Percentiles rank a stretch among this genome's conserved stretches.
phyloP scores from a whole-genome alignment of 2,329 filamentous ascomycete species.

The Fusarium neocosmosporiellum region DNA sequence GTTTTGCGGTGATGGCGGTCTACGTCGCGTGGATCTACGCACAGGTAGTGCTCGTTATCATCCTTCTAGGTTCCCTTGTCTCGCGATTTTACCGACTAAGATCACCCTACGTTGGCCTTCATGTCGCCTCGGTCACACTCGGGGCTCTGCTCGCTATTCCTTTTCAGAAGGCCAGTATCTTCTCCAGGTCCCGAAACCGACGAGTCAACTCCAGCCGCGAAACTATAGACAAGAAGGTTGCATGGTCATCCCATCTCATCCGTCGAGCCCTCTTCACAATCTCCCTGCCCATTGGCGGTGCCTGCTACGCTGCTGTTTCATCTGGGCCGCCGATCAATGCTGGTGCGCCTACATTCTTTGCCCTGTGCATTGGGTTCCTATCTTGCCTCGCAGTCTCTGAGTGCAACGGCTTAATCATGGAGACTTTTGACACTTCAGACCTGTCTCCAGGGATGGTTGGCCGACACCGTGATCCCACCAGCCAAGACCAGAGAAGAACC shows the following conservation, averaged over 20 bases:
- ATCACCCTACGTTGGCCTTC: conserved; percentile 74
- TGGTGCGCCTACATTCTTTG: conserved; percentile 74
- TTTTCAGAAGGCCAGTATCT: conserved; percentile 76
- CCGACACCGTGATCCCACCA: conserved; percentile 57
- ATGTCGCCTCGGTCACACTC: conserved; percentile 73
- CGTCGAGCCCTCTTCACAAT: conserved; percentile 76
- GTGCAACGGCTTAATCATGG: conserved; percentile 82
- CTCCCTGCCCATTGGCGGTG: conserved; percentile 72
- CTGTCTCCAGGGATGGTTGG: conserved; percentile 77
- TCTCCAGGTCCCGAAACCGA: conserved; percentile 72
- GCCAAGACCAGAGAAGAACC: conserved; percentile 60
- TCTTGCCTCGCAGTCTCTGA: conserved; percentile 80
- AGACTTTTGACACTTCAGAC: conserved; percentile 84
- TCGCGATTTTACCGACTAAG: conserved; percentile 74
- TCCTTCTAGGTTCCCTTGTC: conserved; percentile 77
- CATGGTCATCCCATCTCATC: conserved; percentile 78
- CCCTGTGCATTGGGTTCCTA: conserved; percentile 74
- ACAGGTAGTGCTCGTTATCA: conserved; percentile 77
- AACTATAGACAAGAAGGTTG: conserved; percentile 71
- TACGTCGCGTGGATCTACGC: conserved; percentile 85
- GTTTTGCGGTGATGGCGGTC: conserved; percentile 77
- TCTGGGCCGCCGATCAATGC: conserved; percentile 70
- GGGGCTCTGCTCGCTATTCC: conserved; percentile 78
- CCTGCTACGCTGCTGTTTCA: conserved; percentile 75
- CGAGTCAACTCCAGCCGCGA: conserved; percentile 73